Evolutionary conservation across 345 rosid genomes (phyloP), one percentile per base, ranked within the genome.

Genomic region (Citrus glauca): DNA sequence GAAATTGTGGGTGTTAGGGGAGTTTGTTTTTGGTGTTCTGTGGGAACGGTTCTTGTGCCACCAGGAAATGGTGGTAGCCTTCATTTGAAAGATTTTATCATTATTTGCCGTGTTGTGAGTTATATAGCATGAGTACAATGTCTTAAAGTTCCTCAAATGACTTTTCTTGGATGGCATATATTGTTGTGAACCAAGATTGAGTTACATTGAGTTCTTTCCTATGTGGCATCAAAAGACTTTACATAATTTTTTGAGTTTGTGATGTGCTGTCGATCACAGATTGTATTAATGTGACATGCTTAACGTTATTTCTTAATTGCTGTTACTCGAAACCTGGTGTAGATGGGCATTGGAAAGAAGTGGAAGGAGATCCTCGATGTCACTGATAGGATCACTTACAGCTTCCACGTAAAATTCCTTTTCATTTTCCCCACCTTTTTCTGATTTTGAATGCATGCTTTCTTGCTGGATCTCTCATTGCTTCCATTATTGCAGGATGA

Each of bases 281-380:
- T 19, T 30, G 59, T 33, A 45, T 20, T 14, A 0, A 25, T 42
- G 25, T 27, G 19, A 70, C 48, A 40, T 1, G 6, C 5, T n/a
- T 37, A 19, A 9, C 5, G 14, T 42, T 7, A 19, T 42, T 59
- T 62, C 77, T 75, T 22, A 48, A 63, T 35, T 63, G 69, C 45
- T 64, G 30, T 73, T 63, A 61, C 45, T 77, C 5, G 19, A 68
- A 71, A 70, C 17, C 50, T 56, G 56, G 48, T 72, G 79, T 78
- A 95, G 98, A 93, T 84, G 91, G 81, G 94, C 85, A 91, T 95
- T 74, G 99, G 98, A 57, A 90, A 87, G 88, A 95, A 95, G 89
- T 95, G 98, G 98, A 95, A 95, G 89, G 98, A 95, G 82, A 80
- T 93, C 81, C 82, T 95, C 64, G 92, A 90, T 17, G 73, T 83